Conservation (phyloP, 805 yeast species). For the Myxozyma nipponensis region DNA sequence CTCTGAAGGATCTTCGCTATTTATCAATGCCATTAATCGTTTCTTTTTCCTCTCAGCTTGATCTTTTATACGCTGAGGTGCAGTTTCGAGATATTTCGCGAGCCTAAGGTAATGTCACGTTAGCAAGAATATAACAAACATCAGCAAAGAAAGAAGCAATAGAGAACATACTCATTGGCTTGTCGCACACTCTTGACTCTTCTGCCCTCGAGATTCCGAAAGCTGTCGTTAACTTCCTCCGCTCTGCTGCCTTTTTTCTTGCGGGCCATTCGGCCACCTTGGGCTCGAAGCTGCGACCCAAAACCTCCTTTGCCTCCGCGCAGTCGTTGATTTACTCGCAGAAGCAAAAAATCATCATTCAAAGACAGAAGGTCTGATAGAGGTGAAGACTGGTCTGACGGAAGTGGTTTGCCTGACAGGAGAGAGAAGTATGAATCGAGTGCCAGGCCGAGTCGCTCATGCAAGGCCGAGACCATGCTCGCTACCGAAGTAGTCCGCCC, state of each 20-base stretch:
- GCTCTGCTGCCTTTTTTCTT: constrained; percentile 28
- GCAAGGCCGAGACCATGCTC: neutral
- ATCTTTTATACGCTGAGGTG: constrained; percentile 24
- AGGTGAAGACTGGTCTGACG: neutral
- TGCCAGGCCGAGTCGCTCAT: constrained; percentile 1
- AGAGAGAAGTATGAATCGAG: constrained; percentile 2
- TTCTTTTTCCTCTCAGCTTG: constrained; percentile 39
- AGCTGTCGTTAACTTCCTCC: constrained; percentile 36
- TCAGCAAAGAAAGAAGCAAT: neutral
- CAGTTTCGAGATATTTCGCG: constrained; percentile 20
- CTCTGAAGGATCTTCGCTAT: constrained; percentile 32
- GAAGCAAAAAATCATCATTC: neutral
- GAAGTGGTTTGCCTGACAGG: constrained; percentile 9
- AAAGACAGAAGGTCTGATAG: neutral
- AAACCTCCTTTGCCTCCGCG: constrained; percentile 54
- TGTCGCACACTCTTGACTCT: constrained; percentile 39
- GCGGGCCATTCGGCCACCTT: constrained; percentile 41
- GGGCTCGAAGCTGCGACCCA: constrained; percentile 43
- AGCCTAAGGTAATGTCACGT: constrained; percentile 5
- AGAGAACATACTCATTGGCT: constrained; percentile 39
- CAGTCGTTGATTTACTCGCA: constrained; percentile 13
- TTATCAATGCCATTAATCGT: constrained; percentile 38
- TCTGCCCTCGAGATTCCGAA: constrained; percentile 44
- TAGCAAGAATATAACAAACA: neutral
- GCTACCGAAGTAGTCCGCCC: neutral